Evolutionary conservation across 2,329 filamentous ascomycete genomes (phyloP).

Genomic region (Paraphoma chrysanthemicola): DNA sequence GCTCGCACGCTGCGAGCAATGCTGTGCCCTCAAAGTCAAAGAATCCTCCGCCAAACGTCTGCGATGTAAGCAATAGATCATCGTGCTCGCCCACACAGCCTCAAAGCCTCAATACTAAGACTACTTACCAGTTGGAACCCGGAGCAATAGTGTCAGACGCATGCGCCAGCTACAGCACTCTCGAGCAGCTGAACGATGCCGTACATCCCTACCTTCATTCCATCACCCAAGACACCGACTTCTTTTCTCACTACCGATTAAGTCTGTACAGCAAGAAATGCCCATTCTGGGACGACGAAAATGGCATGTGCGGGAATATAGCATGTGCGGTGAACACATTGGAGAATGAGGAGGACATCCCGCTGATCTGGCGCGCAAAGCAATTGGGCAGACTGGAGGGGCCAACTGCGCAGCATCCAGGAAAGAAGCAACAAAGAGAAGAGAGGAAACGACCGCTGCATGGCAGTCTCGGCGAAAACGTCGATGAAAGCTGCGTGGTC

Average conservation of each 20-base stretch:
- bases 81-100: conserved; percentile 22
- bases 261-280: conserved; percentile 95
- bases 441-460: conserved; percentile 76
- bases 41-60: conserved; percentile 56
- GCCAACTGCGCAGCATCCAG: conserved; percentile 87
- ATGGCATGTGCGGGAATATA: conserved; percentile 95
- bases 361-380: conserved; percentile 86
- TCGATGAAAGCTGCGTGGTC: conserved; percentile 94
- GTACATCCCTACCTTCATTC: conserved; percentile 80
- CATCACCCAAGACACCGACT: conserved; percentile 87
- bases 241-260: conserved; percentile 96
- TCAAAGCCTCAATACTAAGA: conserved; percentile 41
- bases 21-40: conserved; percentile 47
- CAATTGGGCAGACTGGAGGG: conserved; percentile 92
- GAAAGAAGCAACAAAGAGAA: conserved; percentile 74
- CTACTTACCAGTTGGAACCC: conserved; percentile 75
- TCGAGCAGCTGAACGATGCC: conserved; percentile 81
- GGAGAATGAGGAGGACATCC: conserved; percentile 94
- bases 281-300: conserved; percentile 94
- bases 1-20: conserved; percentile 52
- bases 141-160: conserved; percentile 90
- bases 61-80: conserved; percentile 59
- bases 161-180: conserved; percentile 89
- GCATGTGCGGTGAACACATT: conserved; percentile 95
- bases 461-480: conserved; percentile 81